Conservation (phyloP, 2,329 filamentous ascomycete genomes). For the Fusarium anthophilum region DNA sequence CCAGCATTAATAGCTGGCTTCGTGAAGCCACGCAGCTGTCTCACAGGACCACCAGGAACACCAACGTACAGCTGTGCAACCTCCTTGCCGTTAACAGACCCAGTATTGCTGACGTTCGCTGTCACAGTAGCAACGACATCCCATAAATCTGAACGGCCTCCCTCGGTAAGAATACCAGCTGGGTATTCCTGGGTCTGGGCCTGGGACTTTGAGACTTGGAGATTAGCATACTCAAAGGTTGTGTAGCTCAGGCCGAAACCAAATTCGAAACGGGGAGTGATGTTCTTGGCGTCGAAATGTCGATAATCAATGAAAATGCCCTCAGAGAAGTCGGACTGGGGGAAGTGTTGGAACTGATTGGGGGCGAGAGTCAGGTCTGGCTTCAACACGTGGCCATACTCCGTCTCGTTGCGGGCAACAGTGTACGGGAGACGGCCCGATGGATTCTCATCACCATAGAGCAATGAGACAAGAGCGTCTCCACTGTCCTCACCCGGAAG, state of each 20-base stretch:
- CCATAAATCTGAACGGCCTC: neutral
- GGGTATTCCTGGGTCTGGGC: neutral
- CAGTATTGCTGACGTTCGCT: neutral
- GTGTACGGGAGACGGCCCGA: slow-evolving; percentile 71
- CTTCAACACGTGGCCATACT: neutral
- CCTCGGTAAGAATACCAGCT: neutral
- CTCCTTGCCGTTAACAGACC: neutral
- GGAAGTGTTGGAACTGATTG: neutral
- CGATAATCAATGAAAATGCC: slow-evolving; percentile 66
- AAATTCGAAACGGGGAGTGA: slow-evolving; percentile 74
- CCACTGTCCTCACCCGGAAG: slow-evolving; percentile 73
- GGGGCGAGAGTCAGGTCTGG: neutral
- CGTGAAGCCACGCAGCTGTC: slow-evolving; percentile 7
- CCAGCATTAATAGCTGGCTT: neutral
- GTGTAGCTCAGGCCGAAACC: slow-evolving; percentile 81
- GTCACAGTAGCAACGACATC: neutral
- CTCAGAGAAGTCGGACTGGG: neutral
- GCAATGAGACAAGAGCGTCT: slow-evolving; percentile 60
- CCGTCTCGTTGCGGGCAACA: slow-evolving; percentile 58
- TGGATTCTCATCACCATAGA: slow-evolving; percentile 66
- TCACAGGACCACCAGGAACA: neutral
- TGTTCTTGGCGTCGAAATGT: slow-evolving; percentile 74
- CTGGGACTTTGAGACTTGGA: neutral
- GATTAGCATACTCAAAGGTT: slow-evolving; percentile 56
- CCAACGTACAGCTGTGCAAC: slow-evolving; percentile 12